Base-by-base conservation (phyloP, 73 alveolate species). In the Uronychia setigera region DNA sequence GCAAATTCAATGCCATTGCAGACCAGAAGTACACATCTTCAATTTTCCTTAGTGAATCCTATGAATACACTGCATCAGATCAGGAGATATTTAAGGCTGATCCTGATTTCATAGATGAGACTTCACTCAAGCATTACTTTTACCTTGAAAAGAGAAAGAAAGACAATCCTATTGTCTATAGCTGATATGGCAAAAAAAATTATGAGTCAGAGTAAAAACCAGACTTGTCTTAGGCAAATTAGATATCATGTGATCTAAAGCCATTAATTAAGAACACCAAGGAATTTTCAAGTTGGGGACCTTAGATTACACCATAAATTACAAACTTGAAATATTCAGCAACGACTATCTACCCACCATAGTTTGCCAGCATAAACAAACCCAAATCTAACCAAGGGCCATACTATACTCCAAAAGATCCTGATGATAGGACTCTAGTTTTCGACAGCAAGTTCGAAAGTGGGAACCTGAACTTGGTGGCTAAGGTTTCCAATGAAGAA, bases 361-460 rank as follows among this genome's bases (percentile, higher is more conserved):
- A 11, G 67, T 46, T 46, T 46, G 67, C 67, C 67, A 11, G n/a
- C 19, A 46, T 46, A 11, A 46, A 46, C 67, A 46, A 46, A 19
- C n/a, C 19, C 67, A 46, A 46, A 46, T 46, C 67, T 5, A 75
- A 82, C 27, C 58, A 29, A 1, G 79, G 32, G 77, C 78, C 89
- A 0, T 82, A 27, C 31, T 82, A 82, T 59, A n/a, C 14, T 1
- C 28, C 59, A 1, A 32, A 33, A 0, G 86, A 46, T 29, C 58
- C 77, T 0, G 91, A 92, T 78, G 99, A 95, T 91, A 79, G 83
- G 79, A 91, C 99, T 1, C 86, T 96, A 46, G 82, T 92, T 19
- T 96, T 96, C 80, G 99, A 96, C 84, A 85, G 96, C 35, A 75
- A 98, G 46, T 96, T 96, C 79, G 99, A 96, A 88, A 87, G 97